Percentiles rank a stretch among this genome's conserved stretches.
Evolutionary conservation across 768 basidiomycete species (phyloP).

Genomic region (Suillus subaureus): DNA sequence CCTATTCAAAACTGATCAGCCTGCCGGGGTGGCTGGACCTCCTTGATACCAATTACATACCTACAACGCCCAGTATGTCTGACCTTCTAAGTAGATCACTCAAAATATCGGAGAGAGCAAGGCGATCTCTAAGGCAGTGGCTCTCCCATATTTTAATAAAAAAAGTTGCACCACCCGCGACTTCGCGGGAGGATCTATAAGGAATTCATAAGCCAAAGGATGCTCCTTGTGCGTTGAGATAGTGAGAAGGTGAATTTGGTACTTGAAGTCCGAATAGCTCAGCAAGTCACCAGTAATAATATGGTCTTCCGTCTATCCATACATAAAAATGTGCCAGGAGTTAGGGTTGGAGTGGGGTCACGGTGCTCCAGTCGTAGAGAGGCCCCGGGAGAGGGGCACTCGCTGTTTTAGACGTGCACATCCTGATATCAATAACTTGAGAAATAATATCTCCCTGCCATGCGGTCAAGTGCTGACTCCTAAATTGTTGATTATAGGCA

Average conservation of each 20-base stretch:
- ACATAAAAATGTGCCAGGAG: background rate
- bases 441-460: background rate
- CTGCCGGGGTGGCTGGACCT: too few species aligned
- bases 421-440: background rate
- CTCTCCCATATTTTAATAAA: background rate
- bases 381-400: too few species aligned
- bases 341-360: background rate
- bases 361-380: background rate
- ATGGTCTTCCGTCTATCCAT: background rate
- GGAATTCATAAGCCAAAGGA: background rate
- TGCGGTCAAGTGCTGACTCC: background rate
- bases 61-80: too few species aligned
- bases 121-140: background rate
- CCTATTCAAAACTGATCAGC: too few species aligned
- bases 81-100: too few species aligned
- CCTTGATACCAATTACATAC: too few species aligned
- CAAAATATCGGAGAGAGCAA: background rate
- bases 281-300: background rate
- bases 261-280: background rate
- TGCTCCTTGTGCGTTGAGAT: background rate
- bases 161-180: background rate
- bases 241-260: background rate
- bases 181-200: too few species aligned
- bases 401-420: background rate
- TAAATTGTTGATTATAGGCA: background rate